phyloP scores from a whole-genome alignment of 2,329 filamentous ascomycete genomes.

The Furcasterigmium sp. region DNA sequence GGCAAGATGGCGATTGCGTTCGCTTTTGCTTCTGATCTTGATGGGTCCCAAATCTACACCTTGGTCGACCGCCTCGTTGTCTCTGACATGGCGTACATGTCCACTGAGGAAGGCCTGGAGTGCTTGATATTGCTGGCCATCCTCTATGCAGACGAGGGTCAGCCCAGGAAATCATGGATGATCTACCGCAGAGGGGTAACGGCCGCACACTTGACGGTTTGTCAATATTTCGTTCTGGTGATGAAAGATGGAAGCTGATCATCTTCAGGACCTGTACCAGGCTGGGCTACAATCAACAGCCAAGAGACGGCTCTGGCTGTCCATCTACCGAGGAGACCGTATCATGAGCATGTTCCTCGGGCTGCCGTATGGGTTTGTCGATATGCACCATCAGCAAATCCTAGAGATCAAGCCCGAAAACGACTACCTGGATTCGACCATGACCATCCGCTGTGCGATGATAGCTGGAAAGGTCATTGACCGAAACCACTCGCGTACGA shows the following conservation, averaged over 20 bases:
- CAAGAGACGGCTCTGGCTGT: constrained; percentile 16
- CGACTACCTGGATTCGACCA: constrained; percentile 7
- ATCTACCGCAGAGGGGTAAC: constrained; percentile 31
- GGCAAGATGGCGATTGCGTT: constrained; percentile 29
- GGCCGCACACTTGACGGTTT: constrained; percentile 35
- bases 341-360: constrained; percentile 37
- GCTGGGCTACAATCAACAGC: constrained; percentile 20
- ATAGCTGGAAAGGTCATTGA: constrained; percentile 36
- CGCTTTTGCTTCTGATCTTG: constrained; percentile 24
- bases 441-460: constrained; percentile 18
- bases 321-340: constrained; percentile 28
- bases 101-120: constrained; percentile 34
- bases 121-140: constrained; percentile 34
- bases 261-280: constrained; percentile 4
- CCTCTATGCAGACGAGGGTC: constrained; percentile 36
- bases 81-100: constrained; percentile 31
- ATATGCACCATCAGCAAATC: constrained; percentile 12
- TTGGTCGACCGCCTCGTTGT: constrained; percentile 30
- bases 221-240: constrained; percentile 4
- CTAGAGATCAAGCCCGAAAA: neutral
- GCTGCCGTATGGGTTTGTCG: constrained; percentile 31
- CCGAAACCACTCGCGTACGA: constrained; percentile 26
- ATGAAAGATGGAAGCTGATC: constrained; percentile 16
- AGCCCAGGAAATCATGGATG: constrained; percentile 36
- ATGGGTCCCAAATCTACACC: no score